phyloP scores from a whole-genome alignment of 495 filamentous ascomycete species.

The Penicillium maclennaniae region DNA sequence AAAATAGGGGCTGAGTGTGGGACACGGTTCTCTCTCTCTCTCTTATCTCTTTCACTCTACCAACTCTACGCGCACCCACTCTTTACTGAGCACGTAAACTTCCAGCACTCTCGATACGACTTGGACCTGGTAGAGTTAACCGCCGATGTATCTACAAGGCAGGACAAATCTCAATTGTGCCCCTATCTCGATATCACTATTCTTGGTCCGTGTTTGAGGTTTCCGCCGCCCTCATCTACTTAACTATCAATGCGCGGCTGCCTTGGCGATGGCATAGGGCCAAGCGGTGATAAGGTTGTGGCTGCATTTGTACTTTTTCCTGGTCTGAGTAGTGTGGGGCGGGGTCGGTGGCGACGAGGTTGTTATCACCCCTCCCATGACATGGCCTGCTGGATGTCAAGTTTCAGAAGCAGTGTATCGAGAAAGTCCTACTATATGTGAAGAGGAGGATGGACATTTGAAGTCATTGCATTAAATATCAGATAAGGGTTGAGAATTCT shows the following conservation, averaged over 20 bases:
- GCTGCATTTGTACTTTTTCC: neutral
- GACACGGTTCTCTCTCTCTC: too few relatives aligned
- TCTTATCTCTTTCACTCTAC: too few relatives aligned
- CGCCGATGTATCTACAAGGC: too few relatives aligned
- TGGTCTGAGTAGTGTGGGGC: neutral
- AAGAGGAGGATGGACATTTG: neutral
- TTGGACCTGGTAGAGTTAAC: too few relatives aligned
- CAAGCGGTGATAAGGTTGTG: neutral
- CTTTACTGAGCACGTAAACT: too few relatives aligned
- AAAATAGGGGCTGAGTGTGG: too few relatives aligned
- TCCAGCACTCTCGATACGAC: too few relatives aligned
- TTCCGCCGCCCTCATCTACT: neutral
- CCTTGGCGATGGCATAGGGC: neutral
- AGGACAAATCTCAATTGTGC: neutral
- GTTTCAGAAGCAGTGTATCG: neutral
- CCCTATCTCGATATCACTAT: neutral
- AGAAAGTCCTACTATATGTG: neutral
- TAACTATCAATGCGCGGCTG: neutral
- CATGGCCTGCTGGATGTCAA: neutral
- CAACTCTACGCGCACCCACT: too few relatives aligned
- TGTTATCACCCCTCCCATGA: too few relatives aligned
- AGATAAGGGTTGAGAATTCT: constrained; percentile 2
- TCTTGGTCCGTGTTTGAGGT: neutral
- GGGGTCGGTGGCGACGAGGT: too few relatives aligned
- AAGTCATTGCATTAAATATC: neutral